Percentiles rank a stretch among this genome's conserved stretches.
These are phyloP conservation scores for Ophiocordyceps camponoti-rufipedis DNA, from an alignment of 2,329 filamentous ascomycete species.

Conservation along the genomic window DNA sequence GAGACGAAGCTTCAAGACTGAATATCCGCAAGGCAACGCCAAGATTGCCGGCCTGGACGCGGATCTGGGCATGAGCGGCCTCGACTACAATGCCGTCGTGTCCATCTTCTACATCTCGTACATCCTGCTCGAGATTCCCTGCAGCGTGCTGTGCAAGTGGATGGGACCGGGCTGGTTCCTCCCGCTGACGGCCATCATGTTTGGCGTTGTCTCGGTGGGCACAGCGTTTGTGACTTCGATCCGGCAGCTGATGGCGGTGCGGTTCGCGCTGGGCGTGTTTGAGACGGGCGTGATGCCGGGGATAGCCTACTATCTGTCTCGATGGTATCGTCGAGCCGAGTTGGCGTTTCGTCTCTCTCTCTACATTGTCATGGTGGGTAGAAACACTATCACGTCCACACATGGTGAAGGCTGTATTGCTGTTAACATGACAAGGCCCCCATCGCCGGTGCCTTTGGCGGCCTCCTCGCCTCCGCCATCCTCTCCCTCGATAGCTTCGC, in stretches of 20 bases:
- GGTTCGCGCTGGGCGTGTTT: constrained; percentile 50
- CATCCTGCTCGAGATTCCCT: constrained; percentile 54
- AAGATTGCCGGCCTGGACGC: constrained; percentile 44
- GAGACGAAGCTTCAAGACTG: background rate
- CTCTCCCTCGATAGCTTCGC: constrained; percentile 41
- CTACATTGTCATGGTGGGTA: constrained; percentile 42
- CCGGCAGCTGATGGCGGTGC: constrained; percentile 34
- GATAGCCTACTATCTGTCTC: constrained; percentile 53
- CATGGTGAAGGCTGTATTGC: too few species aligned
- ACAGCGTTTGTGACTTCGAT: constrained; percentile 46
- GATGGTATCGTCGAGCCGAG: constrained; percentile 55
- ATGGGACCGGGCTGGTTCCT: constrained; percentile 58
- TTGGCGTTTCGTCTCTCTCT: constrained; percentile 47
- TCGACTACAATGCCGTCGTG: constrained; percentile 53
- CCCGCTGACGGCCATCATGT: constrained; percentile 40
- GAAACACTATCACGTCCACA: too few species aligned
- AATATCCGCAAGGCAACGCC: constrained; percentile 33
- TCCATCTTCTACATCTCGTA: constrained; percentile 57
- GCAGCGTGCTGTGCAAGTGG: constrained; percentile 50
- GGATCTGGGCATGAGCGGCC: constrained; percentile 38
- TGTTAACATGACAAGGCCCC: constrained; percentile 22
- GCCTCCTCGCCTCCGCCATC: constrained; percentile 46
- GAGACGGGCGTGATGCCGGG: constrained; percentile 60
- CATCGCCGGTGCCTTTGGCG: constrained; percentile 53
- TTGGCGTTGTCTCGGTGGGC: constrained; percentile 43